phyloP scores from a whole-genome alignment of 805 yeast species.

The Saturnispora silvae region DNA sequence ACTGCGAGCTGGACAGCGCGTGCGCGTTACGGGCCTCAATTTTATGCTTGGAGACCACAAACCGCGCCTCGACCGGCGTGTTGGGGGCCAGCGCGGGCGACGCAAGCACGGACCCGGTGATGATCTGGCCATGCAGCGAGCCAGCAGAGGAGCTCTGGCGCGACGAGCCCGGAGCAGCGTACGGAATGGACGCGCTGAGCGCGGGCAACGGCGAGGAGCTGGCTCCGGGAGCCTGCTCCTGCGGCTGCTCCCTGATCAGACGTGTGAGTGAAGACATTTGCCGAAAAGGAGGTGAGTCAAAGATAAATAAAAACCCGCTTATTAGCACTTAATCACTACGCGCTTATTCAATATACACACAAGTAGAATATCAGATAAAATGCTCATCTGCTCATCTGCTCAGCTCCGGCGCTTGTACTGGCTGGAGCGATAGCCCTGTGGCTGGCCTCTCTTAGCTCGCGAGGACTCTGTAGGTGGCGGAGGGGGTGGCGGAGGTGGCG shows the following conservation, averaged over 20 bases:
- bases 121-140: slow-evolving; percentile 45
- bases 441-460: slow-evolving; percentile 4
- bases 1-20: slow-evolving; percentile 13
- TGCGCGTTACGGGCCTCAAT: slow-evolving; percentile 33
- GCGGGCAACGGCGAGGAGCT: slow-evolving; percentile 9
- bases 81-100: slow-evolving; percentile 55
- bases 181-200: slow-evolving; percentile 38
- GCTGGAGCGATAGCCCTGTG: neutral
- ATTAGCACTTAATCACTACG: too few relatives aligned
- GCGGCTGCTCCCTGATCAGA: slow-evolving; percentile 18
- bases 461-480: neutral
- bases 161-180: slow-evolving; percentile 61
- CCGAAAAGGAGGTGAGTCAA: too few relatives aligned
- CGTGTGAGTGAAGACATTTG: slow-evolving; percentile 26
- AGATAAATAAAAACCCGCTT: too few relatives aligned
- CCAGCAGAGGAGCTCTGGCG: slow-evolving; percentile 15
- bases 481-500: slow-evolving; percentile 1
- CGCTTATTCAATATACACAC: too few relatives aligned
- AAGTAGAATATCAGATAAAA: too few relatives aligned
- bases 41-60: slow-evolving; percentile 71
- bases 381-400: neutral
- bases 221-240: slow-evolving; percentile 12
- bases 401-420: neutral
- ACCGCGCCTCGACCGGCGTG: slow-evolving; percentile 69
- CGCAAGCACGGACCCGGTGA: slow-evolving; percentile 53